A percentile compares a stretch with the other conserved stretches of the same genome.
Conservation (phyloP, 192 early-diverging fungal species). For the Backusella parvicylindrica region DNA sequence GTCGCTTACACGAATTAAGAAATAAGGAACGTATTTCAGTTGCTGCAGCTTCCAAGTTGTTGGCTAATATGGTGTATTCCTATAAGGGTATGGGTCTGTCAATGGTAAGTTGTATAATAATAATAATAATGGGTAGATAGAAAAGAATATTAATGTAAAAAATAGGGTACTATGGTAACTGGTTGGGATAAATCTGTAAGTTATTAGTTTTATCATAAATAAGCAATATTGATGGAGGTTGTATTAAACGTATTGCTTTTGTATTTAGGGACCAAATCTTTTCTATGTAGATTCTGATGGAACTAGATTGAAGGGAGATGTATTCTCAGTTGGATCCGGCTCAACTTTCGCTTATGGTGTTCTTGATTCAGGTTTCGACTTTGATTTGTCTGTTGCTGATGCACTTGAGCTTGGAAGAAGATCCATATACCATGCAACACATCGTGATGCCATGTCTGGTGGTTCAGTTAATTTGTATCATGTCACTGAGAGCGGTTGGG, state of each 20-base stretch:
- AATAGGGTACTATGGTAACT: constrained; percentile 93
- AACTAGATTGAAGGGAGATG: constrained; percentile 75
- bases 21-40: constrained; percentile 99
- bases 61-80: constrained; percentile 94
- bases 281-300: constrained; percentile 99
- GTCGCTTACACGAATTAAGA: constrained; percentile 90
- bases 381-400: constrained; percentile 77
- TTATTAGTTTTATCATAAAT: not conserved
- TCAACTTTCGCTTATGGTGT: constrained; percentile 99
- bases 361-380: constrained; percentile 83
- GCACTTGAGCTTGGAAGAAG: constrained; percentile 89
- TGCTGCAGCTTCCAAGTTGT: constrained; percentile 93
- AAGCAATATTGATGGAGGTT: not conserved
- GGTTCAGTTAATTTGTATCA: constrained; percentile 88
- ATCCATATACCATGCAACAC: constrained; percentile 94
- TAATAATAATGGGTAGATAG: too few species aligned
- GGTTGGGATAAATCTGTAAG: constrained; percentile 94
- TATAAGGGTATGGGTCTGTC: constrained; percentile 99
- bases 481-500: constrained; percentile 90
- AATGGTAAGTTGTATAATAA: constrained; percentile 53
- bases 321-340: constrained; percentile 98
- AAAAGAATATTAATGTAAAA: not conserved
- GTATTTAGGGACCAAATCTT: constrained; percentile 79
- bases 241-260: not conserved
- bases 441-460: constrained; percentile 92